Evolutionary conservation across 225 moss, liverwort and hornwort species (phyloP), one percentile per base, ranked within the genome.

Genomic region (Physcomitrellopsis africana): DNA sequence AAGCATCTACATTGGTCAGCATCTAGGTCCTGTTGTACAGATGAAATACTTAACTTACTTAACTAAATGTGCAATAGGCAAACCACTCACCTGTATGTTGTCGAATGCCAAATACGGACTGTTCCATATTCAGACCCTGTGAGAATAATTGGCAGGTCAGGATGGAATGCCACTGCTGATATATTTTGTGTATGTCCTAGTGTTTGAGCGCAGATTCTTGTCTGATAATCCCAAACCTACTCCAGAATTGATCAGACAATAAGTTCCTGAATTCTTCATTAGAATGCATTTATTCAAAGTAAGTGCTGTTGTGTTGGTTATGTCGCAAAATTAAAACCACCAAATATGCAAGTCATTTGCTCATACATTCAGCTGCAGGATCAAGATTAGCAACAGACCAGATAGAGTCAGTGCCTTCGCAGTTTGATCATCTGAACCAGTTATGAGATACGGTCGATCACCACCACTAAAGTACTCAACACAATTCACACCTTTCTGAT

Each of bases 51-150:
- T 43, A 67, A 20, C 17, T 15, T 67, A 48, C 2, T 3, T 70
- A 1, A 62, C 51, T 44, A 37, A 37, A 37, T 37, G 15, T 19
- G 45, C 5, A 49, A 1, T 49, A 22, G 10, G 56, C 1, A 5
- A 37, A 37, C 32, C 32, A 37, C 32, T 18, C 70, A 94, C 94
- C 92, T 89, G 63, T 90, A 92, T 12, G 92, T 90, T 15, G 94
- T 94, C 26, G 94, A 82, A 83, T 94, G 94, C 92, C 94, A 94
- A 48, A 92, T 85, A 67, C 94, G 92, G 16, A 92, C 87, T 13
- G 92, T 92, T 41, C 94, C 94, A 89, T 94, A 92, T 83, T 94
- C 94, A 70, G 94, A 94, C 24, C 94, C 92, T 11, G 89, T 92
- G 2, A 94, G 74, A 60, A 94, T 90, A 13, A 94, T 90, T 9